These are phyloP conservation scores for Sclerospora graminicola DNA, from an alignment of 352 stramenopile genomes.

Conservation along the genomic window DNA sequence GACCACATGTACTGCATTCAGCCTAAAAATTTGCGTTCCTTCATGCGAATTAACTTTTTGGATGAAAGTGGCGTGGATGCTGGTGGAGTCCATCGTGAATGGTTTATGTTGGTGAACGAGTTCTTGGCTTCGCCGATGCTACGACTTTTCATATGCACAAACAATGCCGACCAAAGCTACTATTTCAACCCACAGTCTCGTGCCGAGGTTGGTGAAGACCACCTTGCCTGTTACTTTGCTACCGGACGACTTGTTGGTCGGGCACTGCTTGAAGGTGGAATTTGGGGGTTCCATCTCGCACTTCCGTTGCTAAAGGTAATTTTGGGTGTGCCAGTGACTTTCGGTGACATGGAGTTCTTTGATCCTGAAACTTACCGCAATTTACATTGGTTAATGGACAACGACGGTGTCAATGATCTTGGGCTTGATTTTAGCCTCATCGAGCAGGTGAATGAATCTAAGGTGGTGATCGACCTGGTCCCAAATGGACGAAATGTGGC, in stretches of 20 bases:
- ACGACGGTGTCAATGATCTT: slow-evolving; percentile 40
- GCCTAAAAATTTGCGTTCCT: slow-evolving; percentile 44
- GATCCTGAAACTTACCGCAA: slow-evolving; percentile 46
- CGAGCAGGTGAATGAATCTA: slow-evolving; percentile 19
- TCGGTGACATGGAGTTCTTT: slow-evolving; percentile 86
- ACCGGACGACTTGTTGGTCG: slow-evolving; percentile 52
- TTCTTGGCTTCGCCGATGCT: slow-evolving; percentile 32
- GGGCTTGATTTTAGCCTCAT: slow-evolving; percentile 52
- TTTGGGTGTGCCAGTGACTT: slow-evolving; percentile 89
- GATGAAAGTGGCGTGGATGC: slow-evolving; percentile 81
- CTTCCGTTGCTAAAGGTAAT: slow-evolving; percentile 96
- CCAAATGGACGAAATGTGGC: slow-evolving; percentile 45
- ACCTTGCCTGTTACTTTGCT: slow-evolving; percentile 52
- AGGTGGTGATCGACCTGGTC: slow-evolving; percentile 35
- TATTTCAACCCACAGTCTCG: slow-evolving; percentile 52
- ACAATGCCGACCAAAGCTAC: slow-evolving; percentile 48
- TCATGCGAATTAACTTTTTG: slow-evolving; percentile 83
- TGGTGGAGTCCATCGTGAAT: slow-evolving; percentile 88
- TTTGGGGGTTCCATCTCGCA: slow-evolving; percentile 90
- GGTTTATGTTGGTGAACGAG: slow-evolving; percentile 77
- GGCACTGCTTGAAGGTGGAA: slow-evolving; percentile 75
- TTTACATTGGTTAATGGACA: slow-evolving; percentile 42
- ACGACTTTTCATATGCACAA: slow-evolving; percentile 45
- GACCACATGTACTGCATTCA: slow-evolving; percentile 55
- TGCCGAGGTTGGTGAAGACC: slow-evolving; percentile 39